A percentile compares a stretch with the other conserved stretches of the same genome.
Evolutionary conservation across 345 rosid genomes (phyloP).

Genomic region (Citrus hindsii): DNA sequence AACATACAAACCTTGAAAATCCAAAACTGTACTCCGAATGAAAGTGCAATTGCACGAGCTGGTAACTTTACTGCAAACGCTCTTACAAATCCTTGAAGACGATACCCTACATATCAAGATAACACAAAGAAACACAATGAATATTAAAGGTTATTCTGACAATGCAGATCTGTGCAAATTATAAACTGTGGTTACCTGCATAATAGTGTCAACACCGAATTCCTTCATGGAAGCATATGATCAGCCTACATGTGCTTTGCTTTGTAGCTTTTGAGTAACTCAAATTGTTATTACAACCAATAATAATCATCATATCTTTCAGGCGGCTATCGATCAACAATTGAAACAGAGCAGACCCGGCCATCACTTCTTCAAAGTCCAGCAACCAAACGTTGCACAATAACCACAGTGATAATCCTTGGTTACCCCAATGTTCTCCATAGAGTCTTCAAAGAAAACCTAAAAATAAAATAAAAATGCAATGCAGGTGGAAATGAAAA

Average conservation of each 20-base stretch:
- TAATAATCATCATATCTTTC: constrained; percentile 10
- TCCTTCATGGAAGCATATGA: constrained; percentile 74
- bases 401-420: too few species aligned
- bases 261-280: constrained; percentile 65
- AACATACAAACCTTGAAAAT: constrained; percentile 70
- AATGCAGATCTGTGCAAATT: constrained; percentile 7
- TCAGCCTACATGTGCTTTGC: constrained; percentile 98
- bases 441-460: too few species aligned
- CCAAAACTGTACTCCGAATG: constrained; percentile 93
- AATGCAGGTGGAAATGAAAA: too few species aligned
- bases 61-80: constrained; percentile 78
- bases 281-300: background rate
- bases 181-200: constrained; percentile 48
- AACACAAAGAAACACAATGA: constrained; percentile 12
- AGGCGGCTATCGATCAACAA: constrained; percentile 90
- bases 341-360: constrained; percentile 92
- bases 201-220: constrained; percentile 70
- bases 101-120: constrained; percentile 85
- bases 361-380: constrained; percentile 40
- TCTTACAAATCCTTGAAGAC: constrained; percentile 90
- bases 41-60: constrained; percentile 70
- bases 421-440: too few species aligned
- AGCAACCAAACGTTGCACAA: too few species aligned
- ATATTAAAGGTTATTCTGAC: background rate
- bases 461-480: too few species aligned